Evolutionary conservation across 345 rosid species (phyloP).

Genomic region (Eucalyptus sp.): DNA sequence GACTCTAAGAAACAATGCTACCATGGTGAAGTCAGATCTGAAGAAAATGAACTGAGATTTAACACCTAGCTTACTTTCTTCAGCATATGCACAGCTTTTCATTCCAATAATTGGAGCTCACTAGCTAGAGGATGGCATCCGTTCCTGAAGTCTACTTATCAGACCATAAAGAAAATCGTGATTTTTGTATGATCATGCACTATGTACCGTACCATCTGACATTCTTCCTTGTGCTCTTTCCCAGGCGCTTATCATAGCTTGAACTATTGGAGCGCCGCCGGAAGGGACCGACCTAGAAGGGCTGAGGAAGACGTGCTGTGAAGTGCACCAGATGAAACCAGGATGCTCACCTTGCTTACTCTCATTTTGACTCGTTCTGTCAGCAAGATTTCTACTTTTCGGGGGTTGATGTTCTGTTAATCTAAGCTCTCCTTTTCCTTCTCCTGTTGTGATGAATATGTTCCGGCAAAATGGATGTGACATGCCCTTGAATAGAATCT

Average conservation of each 20-base stretch:
- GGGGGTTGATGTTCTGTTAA: not conserved
- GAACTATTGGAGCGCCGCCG: conserved; percentile 70
- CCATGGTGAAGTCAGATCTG: not conserved
- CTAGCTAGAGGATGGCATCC: not conserved
- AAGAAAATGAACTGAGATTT: not conserved
- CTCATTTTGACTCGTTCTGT: not conserved
- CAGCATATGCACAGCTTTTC: not conserved
- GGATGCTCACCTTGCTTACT: not conserved
- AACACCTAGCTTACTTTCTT: not conserved
- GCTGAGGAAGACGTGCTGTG: conserved; percentile 57
- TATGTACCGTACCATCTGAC: not conserved
- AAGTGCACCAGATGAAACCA: conserved; percentile 1
- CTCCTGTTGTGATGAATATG: not conserved
- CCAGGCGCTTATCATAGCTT: conserved; percentile 46
- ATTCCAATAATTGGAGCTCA: not conserved
- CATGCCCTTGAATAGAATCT: not conserved
- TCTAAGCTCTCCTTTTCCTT: not conserved
- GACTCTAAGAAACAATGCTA: not conserved
- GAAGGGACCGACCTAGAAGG: conserved; percentile 84
- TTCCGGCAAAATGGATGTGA: not conserved
- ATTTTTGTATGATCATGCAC: not conserved
- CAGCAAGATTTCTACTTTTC: not conserved
- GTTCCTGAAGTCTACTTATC: not conserved
- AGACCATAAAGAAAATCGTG: not conserved
- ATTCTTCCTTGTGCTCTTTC: not conserved